Conservation (phyloP, 441 rosid species). For the Daphne laureola region DNA sequence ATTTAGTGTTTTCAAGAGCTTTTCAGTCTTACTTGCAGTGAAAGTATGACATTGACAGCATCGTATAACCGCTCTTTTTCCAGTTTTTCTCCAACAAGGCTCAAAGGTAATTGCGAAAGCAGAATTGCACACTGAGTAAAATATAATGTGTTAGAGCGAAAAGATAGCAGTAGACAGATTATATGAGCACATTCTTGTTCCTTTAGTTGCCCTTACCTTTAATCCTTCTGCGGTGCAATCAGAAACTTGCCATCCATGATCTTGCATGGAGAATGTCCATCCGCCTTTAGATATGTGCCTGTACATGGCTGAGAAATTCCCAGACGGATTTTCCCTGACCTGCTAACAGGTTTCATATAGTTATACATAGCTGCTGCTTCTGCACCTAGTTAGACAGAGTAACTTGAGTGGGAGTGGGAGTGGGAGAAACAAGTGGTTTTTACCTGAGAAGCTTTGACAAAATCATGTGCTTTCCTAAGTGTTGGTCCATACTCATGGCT, state of each 20-base stretch:
- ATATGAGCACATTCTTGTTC: not conserved
- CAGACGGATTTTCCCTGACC: slow-evolving; percentile 53
- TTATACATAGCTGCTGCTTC: too few species aligned
- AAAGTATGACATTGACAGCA: slow-evolving; percentile 35
- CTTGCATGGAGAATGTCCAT: slow-evolving; percentile 52
- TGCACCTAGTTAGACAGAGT: too few species aligned
- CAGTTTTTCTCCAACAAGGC: slow-evolving; percentile 30
- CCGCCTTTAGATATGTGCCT: slow-evolving; percentile 50
- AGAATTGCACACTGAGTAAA: slow-evolving; percentile 23
- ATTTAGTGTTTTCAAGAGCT: not conserved
- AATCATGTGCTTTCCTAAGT: slow-evolving; percentile 40
- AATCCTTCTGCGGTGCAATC: slow-evolving; percentile 59
- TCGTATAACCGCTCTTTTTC: slow-evolving; percentile 21
- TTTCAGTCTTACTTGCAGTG: slow-evolving; percentile 24
- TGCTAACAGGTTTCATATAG: slow-evolving; percentile 4
- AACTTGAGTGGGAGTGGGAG: too few species aligned
- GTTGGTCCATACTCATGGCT: slow-evolving; percentile 27
- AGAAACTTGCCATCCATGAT: slow-evolving; percentile 70
- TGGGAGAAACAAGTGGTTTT: not conserved
- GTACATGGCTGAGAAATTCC: slow-evolving; percentile 45
- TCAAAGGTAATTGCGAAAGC: slow-evolving; percentile 26
- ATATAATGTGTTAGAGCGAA: not conserved
- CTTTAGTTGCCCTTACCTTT: slow-evolving; percentile 19
- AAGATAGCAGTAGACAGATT: not conserved
- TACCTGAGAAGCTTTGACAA: slow-evolving; percentile 52